phyloP scores from a whole-genome alignment of 2,329 filamentous ascomycete genomes.

The Aspergillus costaricaensis region DNA sequence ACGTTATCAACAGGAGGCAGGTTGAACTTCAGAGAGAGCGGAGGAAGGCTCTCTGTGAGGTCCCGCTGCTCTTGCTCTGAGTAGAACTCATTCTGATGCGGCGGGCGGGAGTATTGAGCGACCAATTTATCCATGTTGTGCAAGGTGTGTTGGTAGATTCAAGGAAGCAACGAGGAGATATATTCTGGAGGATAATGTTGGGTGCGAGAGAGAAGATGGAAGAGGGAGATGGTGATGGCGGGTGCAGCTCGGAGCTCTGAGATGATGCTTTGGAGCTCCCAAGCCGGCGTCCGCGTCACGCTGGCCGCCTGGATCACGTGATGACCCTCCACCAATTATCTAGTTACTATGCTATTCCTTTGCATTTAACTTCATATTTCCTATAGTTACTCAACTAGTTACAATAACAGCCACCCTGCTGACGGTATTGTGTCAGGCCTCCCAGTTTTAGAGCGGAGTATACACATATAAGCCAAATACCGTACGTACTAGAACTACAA shows the following conservation, averaged over 20 bases:
- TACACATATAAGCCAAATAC: neutral
- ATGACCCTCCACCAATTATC: too few species aligned
- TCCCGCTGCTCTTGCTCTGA: slow-evolving; percentile 74
- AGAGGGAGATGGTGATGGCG: slow-evolving; percentile 13
- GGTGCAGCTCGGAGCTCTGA: slow-evolving; percentile 19
- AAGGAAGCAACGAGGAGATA: neutral
- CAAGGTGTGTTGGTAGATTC: slow-evolving; percentile 27
- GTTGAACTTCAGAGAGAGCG: slow-evolving; percentile 88
- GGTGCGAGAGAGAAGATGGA: slow-evolving; percentile 11
- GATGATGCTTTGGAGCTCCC: slow-evolving; percentile 21
- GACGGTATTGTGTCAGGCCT: neutral
- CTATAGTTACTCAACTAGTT: neutral
- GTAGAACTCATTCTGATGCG: slow-evolving; percentile 71
- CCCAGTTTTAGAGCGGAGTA: neutral
- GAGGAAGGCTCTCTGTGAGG: slow-evolving; percentile 68
- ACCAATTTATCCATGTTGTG: slow-evolving; percentile 85
- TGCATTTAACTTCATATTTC: neutral
- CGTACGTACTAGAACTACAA: neutral
- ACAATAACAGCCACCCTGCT: neutral
- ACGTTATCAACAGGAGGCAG: slow-evolving; percentile 92
- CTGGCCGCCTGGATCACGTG: slow-evolving; percentile 16
- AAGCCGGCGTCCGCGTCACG: slow-evolving; percentile 22
- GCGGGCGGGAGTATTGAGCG: slow-evolving; percentile 82
- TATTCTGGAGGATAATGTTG: neutral
- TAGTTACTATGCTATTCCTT: neutral